These are phyloP conservation scores for Arctostaphylos glauca DNA, from an alignment of 148 eudicot species.

Conservation along the genomic window DNA sequence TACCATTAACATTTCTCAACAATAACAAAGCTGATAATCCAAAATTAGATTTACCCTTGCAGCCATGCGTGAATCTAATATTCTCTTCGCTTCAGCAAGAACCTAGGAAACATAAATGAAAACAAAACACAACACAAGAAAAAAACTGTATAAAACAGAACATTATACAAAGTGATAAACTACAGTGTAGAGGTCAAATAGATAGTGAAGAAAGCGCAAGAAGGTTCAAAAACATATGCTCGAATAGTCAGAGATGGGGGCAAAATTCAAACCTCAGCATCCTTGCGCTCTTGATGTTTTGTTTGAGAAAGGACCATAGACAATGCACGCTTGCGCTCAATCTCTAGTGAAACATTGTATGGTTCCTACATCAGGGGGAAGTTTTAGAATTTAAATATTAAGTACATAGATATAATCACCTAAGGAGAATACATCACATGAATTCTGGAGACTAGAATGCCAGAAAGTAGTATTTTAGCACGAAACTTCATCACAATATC, in stretches of 20 bases:
- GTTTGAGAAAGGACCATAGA: slow-evolving; percentile 92
- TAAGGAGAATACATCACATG: neutral
- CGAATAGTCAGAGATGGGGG: slow-evolving; percentile 7
- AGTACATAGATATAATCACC: neutral
- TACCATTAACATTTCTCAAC: neutral
- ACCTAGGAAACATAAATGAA: slow-evolving; percentile 38
- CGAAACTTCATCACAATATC: neutral
- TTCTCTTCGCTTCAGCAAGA: slow-evolving; percentile 92
- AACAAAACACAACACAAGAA: neutral
- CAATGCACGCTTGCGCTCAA: slow-evolving; percentile 84
- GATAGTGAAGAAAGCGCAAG: neutral
- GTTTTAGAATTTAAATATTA: neutral
- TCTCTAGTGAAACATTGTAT: slow-evolving; percentile 78
- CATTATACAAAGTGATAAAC: neutral
- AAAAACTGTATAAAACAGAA: neutral
- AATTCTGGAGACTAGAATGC: neutral
- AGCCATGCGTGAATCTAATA: slow-evolving; percentile 63
- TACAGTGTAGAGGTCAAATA: neutral
- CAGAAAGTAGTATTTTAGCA: slow-evolving; percentile 1
- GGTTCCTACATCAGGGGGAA: slow-evolving; percentile 51
- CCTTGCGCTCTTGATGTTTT: slow-evolving; percentile 94
- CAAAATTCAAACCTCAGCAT: slow-evolving; percentile 66
- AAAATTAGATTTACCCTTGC: slow-evolving; percentile 51
- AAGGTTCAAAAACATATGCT: neutral
- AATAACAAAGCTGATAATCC: neutral